These are phyloP conservation scores for Trichosporon sp. DNA, from an alignment of 1,284 basidiomycete species.

Conservation along the genomic window DNA sequence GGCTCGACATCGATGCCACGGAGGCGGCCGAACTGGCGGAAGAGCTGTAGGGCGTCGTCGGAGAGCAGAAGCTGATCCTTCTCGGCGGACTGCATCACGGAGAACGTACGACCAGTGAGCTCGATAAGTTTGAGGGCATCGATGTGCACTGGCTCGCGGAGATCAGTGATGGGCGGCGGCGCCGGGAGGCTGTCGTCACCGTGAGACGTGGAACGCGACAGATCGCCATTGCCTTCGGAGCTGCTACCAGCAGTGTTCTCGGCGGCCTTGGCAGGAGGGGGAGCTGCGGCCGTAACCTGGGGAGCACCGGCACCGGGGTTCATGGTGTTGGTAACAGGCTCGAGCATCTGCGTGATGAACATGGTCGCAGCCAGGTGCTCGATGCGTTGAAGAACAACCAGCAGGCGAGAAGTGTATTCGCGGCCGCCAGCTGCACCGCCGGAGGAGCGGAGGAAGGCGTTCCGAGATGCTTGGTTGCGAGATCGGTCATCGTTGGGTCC, in stretches of 20 bases:
- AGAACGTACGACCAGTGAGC: slow-evolving; percentile 77
- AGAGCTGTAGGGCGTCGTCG: slow-evolving; percentile 74
- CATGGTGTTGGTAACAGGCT: slow-evolving; percentile 28
- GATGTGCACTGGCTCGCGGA: slow-evolving; percentile 39
- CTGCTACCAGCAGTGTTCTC: neutral
- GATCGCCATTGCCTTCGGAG: neutral
- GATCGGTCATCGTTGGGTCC: slow-evolving; percentile 4
- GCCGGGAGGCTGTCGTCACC: neutral
- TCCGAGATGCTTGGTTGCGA: slow-evolving; percentile 29
- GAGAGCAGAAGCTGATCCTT: slow-evolving; percentile 61
- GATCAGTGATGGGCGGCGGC: neutral
- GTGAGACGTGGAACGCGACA: neutral
- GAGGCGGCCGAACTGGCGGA: slow-evolving; percentile 67
- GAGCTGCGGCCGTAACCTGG: slow-evolving; percentile 64
- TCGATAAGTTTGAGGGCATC: slow-evolving; percentile 82
- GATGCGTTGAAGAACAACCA: slow-evolving; percentile 83
- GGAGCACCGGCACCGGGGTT: neutral
- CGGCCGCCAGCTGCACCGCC: slow-evolving; percentile 34
- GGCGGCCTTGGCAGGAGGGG: slow-evolving; percentile 46
- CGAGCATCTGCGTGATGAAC: slow-evolving; percentile 53
- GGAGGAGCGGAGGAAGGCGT: slow-evolving; percentile 6
- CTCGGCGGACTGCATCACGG: slow-evolving; percentile 72
- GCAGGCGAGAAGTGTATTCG: slow-evolving; percentile 51
- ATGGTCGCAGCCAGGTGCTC: slow-evolving; percentile 66
- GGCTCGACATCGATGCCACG: slow-evolving; percentile 62